Base-by-base conservation (phyloP, 1,284 basidiomycete genomes). In the Melanopsichium pennsylvanicum region DNA sequence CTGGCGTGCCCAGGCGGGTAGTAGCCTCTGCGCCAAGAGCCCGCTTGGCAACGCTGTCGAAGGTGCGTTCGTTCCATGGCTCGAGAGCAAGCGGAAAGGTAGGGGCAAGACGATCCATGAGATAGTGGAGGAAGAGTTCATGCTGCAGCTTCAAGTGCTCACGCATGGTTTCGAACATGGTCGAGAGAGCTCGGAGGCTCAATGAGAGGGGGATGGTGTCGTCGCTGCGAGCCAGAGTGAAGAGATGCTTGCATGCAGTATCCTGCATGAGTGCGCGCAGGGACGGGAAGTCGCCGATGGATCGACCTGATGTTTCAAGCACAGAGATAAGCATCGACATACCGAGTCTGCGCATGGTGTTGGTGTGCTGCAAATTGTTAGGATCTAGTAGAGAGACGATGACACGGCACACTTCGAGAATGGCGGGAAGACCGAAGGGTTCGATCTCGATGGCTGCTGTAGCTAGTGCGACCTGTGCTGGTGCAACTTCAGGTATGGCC, bases 311-410 rank as follows among this genome's bases (percentile, higher is more conserved):
- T 26, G 89, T 87, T 82, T 97, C 93, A 61, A 98, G 88, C 1
- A 92, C 89, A n/a, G 89, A 86, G 74, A 93, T 93, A 43, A 99
- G 85, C 48, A 96, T 90, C 0, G 89, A 87, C 27, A 98, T 86
- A 0, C 93, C 91, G 39, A 92, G 90, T 11, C 97, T 84, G 6
- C 96, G 89, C 72, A 96, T 97, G 4, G 94, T 92, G 81, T 97
- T 94, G 5, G 96, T 97, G 81, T 98, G 95, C 49, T 94, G 88
- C 67, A 92, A 89, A 76, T 96, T 93, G 72, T 88, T 90, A 15
- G 96, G 96, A 81, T 98, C 93, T 22, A 98, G 86, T 19, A 98
- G 90, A 66, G 95, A 94, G 74, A 97, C 89, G 41, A 99, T 86
- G 23, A 98, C 96, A 2, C 94, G 89, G 32, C 98, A 85, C 4